A percentile compares a stretch with the other conserved stretches of the same genome.
Evolutionary conservation across 176 grass and related monocot species (phyloP).

Genomic region (Pharus latifolius): DNA sequence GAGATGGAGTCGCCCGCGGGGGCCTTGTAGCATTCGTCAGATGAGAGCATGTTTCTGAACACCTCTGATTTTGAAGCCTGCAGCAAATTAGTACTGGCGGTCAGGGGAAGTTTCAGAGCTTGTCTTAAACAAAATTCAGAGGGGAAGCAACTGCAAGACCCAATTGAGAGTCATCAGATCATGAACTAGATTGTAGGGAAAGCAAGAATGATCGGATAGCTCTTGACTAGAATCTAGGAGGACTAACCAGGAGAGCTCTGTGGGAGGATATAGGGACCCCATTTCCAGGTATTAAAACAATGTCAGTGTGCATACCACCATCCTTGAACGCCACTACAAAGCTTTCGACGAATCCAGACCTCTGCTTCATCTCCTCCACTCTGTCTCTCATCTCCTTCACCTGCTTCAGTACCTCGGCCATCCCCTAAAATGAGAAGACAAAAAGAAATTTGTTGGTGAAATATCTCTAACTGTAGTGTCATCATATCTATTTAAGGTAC

Average conservation of each 20-base stretch:
- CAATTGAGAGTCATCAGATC: no score
- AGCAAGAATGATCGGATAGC: no score
- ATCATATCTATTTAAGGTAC: neutral
- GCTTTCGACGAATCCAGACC: conserved; percentile 43
- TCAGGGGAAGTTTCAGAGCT: no score
- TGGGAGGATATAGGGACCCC: conserved; percentile 62
- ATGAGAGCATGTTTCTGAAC: conserved; percentile 44
- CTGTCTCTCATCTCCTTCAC: conserved; percentile 49
- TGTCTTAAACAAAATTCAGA: neutral
- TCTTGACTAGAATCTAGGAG: no score
- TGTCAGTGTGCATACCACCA: conserved; percentile 60
- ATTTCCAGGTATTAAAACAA: conserved; percentile 38
- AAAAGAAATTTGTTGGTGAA: neutral
- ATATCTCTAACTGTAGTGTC: no score
- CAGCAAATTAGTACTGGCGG: neutral
- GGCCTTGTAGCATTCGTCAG: conserved; percentile 54
- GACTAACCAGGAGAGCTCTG: conserved; percentile 61
- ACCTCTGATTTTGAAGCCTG: conserved; percentile 66
- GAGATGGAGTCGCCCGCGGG: conserved; percentile 39
- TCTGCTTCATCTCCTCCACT: conserved; percentile 25
- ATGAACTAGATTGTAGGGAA: no score
- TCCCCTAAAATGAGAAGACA: conserved; percentile 30
- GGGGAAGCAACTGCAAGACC: no score
- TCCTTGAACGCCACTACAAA: conserved; percentile 45
- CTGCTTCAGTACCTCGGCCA: conserved; percentile 39